Evolutionary conservation across 2,329 filamentous ascomycete genomes (phyloP), one percentile per base, ranked within the genome.

Genomic region (Ophiostoma himal-ulmi): DNA sequence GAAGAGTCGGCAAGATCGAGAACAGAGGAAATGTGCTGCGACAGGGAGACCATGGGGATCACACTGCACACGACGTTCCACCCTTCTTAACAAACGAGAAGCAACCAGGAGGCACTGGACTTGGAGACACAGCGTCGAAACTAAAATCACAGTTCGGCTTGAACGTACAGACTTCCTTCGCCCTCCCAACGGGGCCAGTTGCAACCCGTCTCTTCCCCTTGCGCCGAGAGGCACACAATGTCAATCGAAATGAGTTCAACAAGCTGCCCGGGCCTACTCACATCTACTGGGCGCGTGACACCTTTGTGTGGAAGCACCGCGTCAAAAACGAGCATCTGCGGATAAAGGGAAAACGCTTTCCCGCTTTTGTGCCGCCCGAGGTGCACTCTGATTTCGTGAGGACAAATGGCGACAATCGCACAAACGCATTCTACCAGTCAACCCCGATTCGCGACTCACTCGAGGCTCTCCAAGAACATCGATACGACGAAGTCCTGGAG

Each of bases 201-300:
- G 83, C 82, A 0, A 81, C 84, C 4, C 79, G 78, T 68, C 77
- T 86, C 1, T 84, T 81, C 69, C 77, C 82, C 0, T 82, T 79
- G 20, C 78, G 80, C 5, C 74, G 75, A 0, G 80, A 82, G 54
- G 81, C 81, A 10, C 74, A 75, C 11, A 65, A 70, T 0, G 76
- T 79, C 48, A 83, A 83, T 71, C 70, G 73, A 1, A 70, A 71
- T 22, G 75, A 77, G 14, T 81, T 81, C 67, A 70, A 74, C 3
- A 77, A 76, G 64, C 74, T 83, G 13, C 26, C 64, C 11, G 69
- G 68, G 1, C 69, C 68, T 8, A 41, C 34, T 1, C 67, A 34
- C 13, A 8, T 68, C 2, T 83, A 77, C 71, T 76, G 74, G 72
- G 77, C 76, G 67, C 72, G 79, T 3, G 84, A 86, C 71, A 69